phyloP scores from a whole-genome alignment of 257 asterid species.

The Solanum corneliomulleri region DNA sequence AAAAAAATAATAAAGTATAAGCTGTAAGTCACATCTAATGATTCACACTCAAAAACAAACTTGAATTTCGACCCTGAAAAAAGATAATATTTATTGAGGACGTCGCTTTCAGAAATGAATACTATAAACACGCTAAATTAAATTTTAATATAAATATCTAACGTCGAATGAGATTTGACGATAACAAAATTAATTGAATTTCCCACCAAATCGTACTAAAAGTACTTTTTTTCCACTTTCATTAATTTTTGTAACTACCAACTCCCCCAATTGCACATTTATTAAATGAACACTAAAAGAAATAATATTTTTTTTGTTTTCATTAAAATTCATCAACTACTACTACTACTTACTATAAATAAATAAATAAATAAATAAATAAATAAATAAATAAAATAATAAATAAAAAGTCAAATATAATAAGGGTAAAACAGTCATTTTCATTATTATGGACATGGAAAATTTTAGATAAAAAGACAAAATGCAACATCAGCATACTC shows the following conservation, averaged over 20 bases:
- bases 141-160: not conserved
- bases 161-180: fast-evolving
- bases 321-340: not conserved
- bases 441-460: not conserved
- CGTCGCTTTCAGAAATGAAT: not conserved
- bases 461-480: not conserved
- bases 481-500: not conserved
- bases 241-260: not conserved
- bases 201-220: not conserved
- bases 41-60: no score
- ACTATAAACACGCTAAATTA: fast-evolving
- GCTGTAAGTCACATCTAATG: no score
- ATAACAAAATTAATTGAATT: not conserved
- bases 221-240: not conserved
- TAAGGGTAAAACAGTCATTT: not conserved
- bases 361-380: not conserved
- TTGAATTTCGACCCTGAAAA: not conserved
- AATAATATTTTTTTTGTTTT: not conserved
- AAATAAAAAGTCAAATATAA: not conserved
- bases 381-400: not conserved
- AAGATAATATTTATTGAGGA: no score
- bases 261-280: not conserved
- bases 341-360: not conserved
- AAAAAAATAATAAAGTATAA: no score
- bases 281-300: not conserved